Evolutionary conservation across 2,329 filamentous ascomycete genomes (phyloP), one percentile per base, ranked within the genome.

Genomic region (Fusarium liriodendri): DNA sequence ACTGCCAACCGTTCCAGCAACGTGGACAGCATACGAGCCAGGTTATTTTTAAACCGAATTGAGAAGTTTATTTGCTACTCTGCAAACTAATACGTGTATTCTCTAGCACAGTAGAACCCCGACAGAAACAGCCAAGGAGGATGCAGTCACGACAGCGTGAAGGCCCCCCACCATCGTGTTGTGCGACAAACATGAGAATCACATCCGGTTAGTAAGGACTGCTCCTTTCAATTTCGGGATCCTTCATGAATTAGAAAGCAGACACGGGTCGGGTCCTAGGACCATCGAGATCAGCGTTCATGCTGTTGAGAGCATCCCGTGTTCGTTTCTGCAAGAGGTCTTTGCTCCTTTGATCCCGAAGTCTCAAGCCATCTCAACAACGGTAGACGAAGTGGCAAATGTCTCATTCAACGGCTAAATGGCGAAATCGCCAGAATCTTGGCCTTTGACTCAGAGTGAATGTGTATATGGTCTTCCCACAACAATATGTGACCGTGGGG

Each of bases 91-190:
- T 22, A 22, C 22, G 22, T 22, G 22, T 22, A 22, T 2, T 22
- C 2, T 22, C 22, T 4, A 22, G 22, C 22, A 4, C 22, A 2
- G 22, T 22, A 22, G 22, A 22, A 22, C 2, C 2, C 4, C 4
- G 22, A 22, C 22, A 22, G 22, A 22, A 22, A 22, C 2, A 22
- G 22, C 22, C 22, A 22, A 22, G 22, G 4, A 22, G 22, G 4
- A 58, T 72, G 68, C 59, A 69, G 65, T 38, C 58, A 74, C 71
- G 37, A 47, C 57, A 69, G 42, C 22, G 22, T 62, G 55, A 70
- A 22, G 45, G 5, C n/a, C 13, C 22, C 52, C 20, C 52, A 40
- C 42, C 37, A 54, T 55, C 38, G 45, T 32, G 22, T 38, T 45
- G 47, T 18, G 13, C n/a, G 5, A 54, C 35, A 33, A 54, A 20